Percentiles rank a stretch among this genome's conserved stretches.
Conservation (phyloP, 164 flowering plant genomes). For the Nymphaea thermarum region DNA sequence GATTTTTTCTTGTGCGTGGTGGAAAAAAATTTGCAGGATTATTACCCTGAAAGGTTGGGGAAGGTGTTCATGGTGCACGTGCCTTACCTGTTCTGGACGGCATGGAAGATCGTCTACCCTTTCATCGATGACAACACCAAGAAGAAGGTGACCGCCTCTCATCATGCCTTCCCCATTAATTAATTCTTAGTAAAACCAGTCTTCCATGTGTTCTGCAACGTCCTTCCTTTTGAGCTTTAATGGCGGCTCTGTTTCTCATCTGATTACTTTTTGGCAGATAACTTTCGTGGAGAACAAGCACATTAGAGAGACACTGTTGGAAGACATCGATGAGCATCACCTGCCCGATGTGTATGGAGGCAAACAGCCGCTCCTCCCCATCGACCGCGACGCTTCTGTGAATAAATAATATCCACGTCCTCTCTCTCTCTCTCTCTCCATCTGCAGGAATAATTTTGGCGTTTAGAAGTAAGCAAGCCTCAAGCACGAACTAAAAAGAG, state of each 20-base stretch:
- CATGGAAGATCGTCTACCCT: constrained; percentile 60
- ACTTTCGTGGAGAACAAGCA: constrained; percentile 59
- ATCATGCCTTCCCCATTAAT: no score
- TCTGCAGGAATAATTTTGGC: no score
- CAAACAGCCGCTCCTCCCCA: constrained; percentile 21
- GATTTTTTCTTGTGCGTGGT: no score
- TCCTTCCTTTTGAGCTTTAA: not conserved
- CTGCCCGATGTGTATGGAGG: constrained; percentile 70
- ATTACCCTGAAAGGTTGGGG: constrained; percentile 71
- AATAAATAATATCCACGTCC: no score
- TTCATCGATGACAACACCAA: constrained; percentile 57
- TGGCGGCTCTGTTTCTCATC: not conserved
- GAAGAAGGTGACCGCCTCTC: constrained; percentile 33
- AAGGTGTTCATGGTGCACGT: constrained; percentile 48
- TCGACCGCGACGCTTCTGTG: no score
- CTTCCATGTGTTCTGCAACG: no score
- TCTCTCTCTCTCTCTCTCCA: no score
- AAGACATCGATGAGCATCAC: constrained; percentile 62
- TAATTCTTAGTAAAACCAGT: no score
- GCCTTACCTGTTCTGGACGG: constrained; percentile 52
- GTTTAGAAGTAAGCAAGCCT: no score
- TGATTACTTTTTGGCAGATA: constrained; percentile 33
- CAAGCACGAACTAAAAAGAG: no score
- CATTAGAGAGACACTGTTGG: constrained; percentile 34
- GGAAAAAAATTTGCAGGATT: constrained; percentile 32